Evolutionary conservation across 2,329 filamentous ascomycete genomes (phyloP), one percentile per base, ranked within the genome.

Genomic region (Neodidymelliopsis sp.): DNA sequence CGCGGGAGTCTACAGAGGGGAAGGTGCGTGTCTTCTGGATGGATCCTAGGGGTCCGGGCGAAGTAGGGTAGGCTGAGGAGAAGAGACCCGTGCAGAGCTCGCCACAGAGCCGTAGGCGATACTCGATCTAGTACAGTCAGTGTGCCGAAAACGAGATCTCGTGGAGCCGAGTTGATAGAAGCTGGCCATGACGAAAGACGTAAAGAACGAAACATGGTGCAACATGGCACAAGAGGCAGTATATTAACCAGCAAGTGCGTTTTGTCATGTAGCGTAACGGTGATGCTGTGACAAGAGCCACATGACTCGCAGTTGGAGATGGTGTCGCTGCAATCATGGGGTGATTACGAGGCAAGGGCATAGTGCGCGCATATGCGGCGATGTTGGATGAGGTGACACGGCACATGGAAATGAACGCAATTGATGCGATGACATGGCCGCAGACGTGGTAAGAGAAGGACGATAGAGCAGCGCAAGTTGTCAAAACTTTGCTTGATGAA

Each of bases 61-160:
- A 69, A 53, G 81, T 82, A 72, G 75, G 58, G 67, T 88, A 81
- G 11, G 83, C 79, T 11, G 84, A 87, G 57, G 88, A 89, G 77
- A 93, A 96, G 45, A 96, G 75, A 20, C 91, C 92, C 41, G 92
- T 78, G 69, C 84, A 88, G 45, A 96, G 81, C 65, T 92, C 88
- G 28, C 88, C 86, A 69, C 88, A 92, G 65, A 79, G 81, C 19
- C 80, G 82, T 19, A 96, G 82, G 53, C 90, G 88, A 73, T 95
- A 95, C 47, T 82, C 76, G 65, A 94, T 84, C 89, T 93, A 65
- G 15, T 11, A 7, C 19, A 6, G 18, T 49, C 16, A 44, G 38
- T 23, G 16, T 38, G 29, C 15, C 10, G 4, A 13, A 23, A 20
- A n/a, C 15, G 30, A 16, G 13, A 8, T 33, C 6, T 13, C 12